A percentile compares a stretch with the other conserved stretches of the same genome.
phyloP scores from a whole-genome alignment of 208 protist genomes.

The Leishmania guyanensis region DNA sequence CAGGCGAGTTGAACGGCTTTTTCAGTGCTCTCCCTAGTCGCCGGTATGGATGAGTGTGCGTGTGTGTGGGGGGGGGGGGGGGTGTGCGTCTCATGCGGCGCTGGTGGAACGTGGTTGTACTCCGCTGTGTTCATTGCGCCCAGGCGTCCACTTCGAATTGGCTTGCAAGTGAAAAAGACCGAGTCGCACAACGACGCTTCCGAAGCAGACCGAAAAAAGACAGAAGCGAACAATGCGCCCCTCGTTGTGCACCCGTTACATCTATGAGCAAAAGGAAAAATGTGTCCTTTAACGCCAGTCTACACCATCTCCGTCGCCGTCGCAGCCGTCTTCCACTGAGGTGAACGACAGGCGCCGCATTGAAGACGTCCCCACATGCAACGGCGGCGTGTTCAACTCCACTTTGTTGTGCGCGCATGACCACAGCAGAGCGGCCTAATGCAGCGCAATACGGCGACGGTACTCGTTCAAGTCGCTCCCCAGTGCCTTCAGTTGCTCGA shows the following conservation, averaged over 20 bases:
- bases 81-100: not conserved
- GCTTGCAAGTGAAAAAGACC: not conserved
- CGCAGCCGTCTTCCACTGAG: not conserved
- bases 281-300: not conserved
- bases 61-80: no score
- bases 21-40: not conserved
- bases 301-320: not conserved
- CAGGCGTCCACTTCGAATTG: not conserved
- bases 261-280: not conserved
- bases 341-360: not conserved
- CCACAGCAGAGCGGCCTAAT: not conserved
- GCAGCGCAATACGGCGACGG: slow-evolving; percentile 4
- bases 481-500: slow-evolving; percentile 10
- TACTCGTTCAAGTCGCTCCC: slow-evolving; percentile 11
- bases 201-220: not conserved
- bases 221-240: not conserved
- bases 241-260: not conserved
- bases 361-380: not conserved
- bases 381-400: no score
- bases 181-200: not conserved
- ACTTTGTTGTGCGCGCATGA: not conserved
- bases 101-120: no score
- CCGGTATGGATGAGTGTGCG: no score
- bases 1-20: no score
- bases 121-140: not conserved